phyloP scores from a whole-genome alignment of 78 protist species.

The Speleostelium caveatum region DNA sequence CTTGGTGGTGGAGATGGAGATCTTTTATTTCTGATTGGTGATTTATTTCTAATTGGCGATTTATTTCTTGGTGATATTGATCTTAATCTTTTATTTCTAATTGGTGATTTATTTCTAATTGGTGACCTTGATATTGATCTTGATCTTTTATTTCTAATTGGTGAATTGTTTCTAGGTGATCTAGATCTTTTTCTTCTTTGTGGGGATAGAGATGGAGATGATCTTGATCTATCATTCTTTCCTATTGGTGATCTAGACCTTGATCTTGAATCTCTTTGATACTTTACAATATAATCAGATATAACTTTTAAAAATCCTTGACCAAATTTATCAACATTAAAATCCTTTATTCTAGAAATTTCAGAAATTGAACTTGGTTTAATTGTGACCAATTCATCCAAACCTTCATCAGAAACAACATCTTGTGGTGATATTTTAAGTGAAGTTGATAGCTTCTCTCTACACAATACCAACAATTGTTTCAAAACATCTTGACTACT shows the following conservation, averaged over 20 bases:
- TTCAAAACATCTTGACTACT: background rate
- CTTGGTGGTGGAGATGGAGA: background rate
- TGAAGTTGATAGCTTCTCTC: background rate
- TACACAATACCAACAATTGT: background rate
- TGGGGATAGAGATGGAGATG: background rate
- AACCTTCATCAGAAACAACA: background rate
- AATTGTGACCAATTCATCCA: background rate
- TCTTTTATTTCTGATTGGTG: background rate
- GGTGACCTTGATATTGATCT: conserved; percentile 4
- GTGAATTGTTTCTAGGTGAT: background rate
- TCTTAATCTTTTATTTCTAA: background rate
- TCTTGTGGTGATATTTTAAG: no score
- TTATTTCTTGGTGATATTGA: conserved; percentile 3
- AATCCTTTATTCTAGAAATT: background rate
- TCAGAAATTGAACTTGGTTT: background rate
- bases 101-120: background rate
- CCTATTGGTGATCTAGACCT: conserved; percentile 10
- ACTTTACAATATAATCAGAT: background rate
- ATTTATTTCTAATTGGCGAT: background rate
- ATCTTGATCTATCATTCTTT: conserved; percentile 1
- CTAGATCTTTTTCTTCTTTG: background rate
- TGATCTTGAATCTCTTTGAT: background rate
- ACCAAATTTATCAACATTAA: background rate
- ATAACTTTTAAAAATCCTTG: background rate
- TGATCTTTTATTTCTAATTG: background rate